Conservation (phyloP, 176 grass and related monocot species). For the Eremochloa ophiuroides region DNA sequence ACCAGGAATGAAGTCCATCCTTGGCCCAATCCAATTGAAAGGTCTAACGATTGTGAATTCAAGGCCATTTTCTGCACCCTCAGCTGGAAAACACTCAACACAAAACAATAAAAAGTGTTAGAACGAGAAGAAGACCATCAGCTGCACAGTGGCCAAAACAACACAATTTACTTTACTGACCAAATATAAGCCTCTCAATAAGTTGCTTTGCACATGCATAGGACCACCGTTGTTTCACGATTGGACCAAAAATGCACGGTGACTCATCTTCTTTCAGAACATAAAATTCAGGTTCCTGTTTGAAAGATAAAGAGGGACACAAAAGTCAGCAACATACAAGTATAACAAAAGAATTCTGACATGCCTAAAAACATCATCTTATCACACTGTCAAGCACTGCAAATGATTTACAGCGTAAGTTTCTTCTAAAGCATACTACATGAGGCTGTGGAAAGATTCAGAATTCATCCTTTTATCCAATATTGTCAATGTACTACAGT, state of each 20-base stretch:
- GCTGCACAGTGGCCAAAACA: not conserved
- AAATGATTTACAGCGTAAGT: not conserved
- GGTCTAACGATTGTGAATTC: slow-evolving; percentile 95
- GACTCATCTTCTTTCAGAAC: slow-evolving; percentile 92
- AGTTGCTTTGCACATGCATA: slow-evolving; percentile 97
- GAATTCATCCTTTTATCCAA: not conserved
- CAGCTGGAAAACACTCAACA: slow-evolving; percentile 46
- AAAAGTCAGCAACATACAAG: slow-evolving; percentile 16
- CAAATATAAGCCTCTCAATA: slow-evolving; percentile 96
- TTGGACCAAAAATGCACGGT: slow-evolving; percentile 87
- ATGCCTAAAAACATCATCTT: not conserved
- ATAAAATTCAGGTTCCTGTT: slow-evolving; percentile 84
- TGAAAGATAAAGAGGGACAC: not conserved
- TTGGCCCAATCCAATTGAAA: slow-evolving; percentile 98
- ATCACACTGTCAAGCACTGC: not conserved
- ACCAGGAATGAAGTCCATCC: slow-evolving; percentile 99
- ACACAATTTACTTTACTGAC: slow-evolving; percentile 23
- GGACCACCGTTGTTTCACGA: slow-evolving; percentile 92
- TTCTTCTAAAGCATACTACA: not conserved
- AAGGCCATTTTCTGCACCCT: slow-evolving; percentile 84
- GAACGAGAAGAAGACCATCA: not conserved
- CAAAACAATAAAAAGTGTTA: slow-evolving; percentile 2
- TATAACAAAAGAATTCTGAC: not conserved
- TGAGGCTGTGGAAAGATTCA: not conserved
- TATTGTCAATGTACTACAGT: not conserved